Percentiles rank a stretch among this genome's conserved stretches.
These are phyloP conservation scores for Microdochium nivale DNA, from an alignment of 2,329 filamentous ascomycete genomes.

Conservation along the genomic window DNA sequence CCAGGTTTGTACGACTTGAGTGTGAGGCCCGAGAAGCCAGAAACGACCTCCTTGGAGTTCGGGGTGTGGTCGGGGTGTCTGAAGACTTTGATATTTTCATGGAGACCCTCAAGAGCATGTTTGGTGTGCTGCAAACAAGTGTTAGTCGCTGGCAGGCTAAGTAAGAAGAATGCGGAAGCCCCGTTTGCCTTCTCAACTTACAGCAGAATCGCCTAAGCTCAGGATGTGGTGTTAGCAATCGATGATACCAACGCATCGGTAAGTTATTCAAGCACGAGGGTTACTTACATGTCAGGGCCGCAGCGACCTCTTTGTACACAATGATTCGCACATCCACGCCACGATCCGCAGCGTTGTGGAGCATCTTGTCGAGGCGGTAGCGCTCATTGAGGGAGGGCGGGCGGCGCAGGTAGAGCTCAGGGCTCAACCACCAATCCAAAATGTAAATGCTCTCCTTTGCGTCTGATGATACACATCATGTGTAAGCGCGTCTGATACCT, in stretches of 20 bases:
- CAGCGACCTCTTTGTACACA: slow-evolving; percentile 85
- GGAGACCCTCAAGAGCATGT: slow-evolving; percentile 64
- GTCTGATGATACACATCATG: slow-evolving; percentile 26
- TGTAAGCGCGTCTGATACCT: not conserved
- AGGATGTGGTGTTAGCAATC: not conserved
- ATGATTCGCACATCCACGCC: slow-evolving; percentile 81
- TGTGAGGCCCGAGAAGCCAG: slow-evolving; percentile 39
- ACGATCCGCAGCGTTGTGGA: slow-evolving; percentile 71
- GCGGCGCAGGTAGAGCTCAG: slow-evolving; percentile 78
- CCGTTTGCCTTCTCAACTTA: slow-evolving; percentile 24
- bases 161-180: not conserved
- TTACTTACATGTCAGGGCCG: slow-evolving; percentile 67
- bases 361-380: slow-evolving; percentile 77
- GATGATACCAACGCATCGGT: slow-evolving; percentile 2
- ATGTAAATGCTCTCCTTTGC: slow-evolving; percentile 76
- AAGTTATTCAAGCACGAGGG: slow-evolving; percentile 15
- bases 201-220: slow-evolving; percentile 28
- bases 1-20: slow-evolving; percentile 28
- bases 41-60: slow-evolving; percentile 60
- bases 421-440: slow-evolving; percentile 83
- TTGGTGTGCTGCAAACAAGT: slow-evolving; percentile 57
- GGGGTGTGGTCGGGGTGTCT: slow-evolving; percentile 83
- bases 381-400: slow-evolving; percentile 74
- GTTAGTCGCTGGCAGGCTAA: not conserved
- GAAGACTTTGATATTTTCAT: slow-evolving; percentile 82